phyloP scores from a whole-genome alignment of 1,284 basidiomycete species.

The Leccinum variabile region DNA sequence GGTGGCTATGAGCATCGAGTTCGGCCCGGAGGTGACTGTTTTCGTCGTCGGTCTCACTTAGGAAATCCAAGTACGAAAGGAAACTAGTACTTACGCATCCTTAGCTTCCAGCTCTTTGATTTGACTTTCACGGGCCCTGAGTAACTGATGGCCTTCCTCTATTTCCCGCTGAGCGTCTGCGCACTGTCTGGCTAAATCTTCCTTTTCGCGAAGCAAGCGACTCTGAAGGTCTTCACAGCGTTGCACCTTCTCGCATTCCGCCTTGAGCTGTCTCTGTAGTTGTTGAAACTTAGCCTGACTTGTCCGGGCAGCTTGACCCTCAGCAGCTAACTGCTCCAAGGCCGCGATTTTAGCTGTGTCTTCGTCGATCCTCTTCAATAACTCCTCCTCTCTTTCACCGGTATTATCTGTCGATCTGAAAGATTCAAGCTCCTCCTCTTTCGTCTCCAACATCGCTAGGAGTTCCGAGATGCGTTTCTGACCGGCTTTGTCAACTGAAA shows the following conservation, averaged over 20 bases:
- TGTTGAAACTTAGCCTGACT: slow-evolving; percentile 42
- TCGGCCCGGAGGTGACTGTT: slow-evolving; percentile 25
- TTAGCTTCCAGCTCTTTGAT: slow-evolving; percentile 25
- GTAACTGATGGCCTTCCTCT: slow-evolving; percentile 8
- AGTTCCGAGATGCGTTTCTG: slow-evolving; percentile 45
- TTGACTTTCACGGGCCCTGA: slow-evolving; percentile 22
- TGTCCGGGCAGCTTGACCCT: slow-evolving; percentile 37
- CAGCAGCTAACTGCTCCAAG: slow-evolving; percentile 46
- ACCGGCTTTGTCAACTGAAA: slow-evolving; percentile 50
- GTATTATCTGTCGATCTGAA: slow-evolving; percentile 39
- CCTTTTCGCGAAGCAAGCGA: slow-evolving; percentile 35
- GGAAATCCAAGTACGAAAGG: not conserved
- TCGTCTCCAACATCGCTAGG: slow-evolving; percentile 46
- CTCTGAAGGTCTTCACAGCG: slow-evolving; percentile 36
- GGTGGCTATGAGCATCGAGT: slow-evolving; percentile 12
- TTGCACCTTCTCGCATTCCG: slow-evolving; percentile 41
- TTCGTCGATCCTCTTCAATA: slow-evolving; percentile 62
- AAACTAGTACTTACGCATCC: slow-evolving; percentile 23
- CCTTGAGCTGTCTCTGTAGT: slow-evolving; percentile 43
- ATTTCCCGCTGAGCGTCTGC: slow-evolving; percentile 20
- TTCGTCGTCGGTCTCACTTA: slow-evolving; percentile 3
- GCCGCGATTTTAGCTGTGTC: slow-evolving; percentile 60
- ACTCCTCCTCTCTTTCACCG: slow-evolving; percentile 51
- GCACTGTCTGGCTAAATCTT: slow-evolving; percentile 20
- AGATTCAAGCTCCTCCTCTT: slow-evolving; percentile 56